Base-by-base conservation (phyloP, 2,329 filamentous ascomycete species). In the Fusarium duplospermum region DNA sequence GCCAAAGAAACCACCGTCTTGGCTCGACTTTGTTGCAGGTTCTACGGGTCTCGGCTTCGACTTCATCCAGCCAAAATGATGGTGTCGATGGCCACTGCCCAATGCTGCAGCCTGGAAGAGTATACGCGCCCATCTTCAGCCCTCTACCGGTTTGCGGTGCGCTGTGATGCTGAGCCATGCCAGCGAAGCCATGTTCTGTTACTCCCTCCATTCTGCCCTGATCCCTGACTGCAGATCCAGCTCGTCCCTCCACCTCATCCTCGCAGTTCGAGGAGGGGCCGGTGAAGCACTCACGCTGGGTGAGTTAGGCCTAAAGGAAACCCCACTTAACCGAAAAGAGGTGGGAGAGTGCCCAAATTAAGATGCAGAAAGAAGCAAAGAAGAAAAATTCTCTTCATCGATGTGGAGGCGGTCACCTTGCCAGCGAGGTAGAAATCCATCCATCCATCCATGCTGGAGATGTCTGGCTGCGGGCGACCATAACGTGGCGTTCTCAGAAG, bases 171-270 rank as follows among this genome's bases (percentile, higher is more conserved):
- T 59, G 40, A 63, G 61, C 62, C 61, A 70, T 71, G 64, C 69
- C 62, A 66, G 62, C 57, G 58, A 58, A 67, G 70, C 61, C 59
- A 47, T 67, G 64, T 38, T 61, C 47, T 60, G 18, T 31, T 57
- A 38, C 63, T 69, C 47, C 57, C 52, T 65, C 57, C 33, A 52
- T 66, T 64, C 65, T 67, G 64, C 71, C 76, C 71, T 71, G 70
- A 68, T 76, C 74, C 77, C 67, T 76, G 77, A 73, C 73, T 69
- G 77, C 74, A 79, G 77, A 78, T 79, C 77, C 73, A 73, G 67
- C 70, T 72, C 64, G 50, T 67, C 60, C 66, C 69, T 66, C 72
- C 75, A 77, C 71, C 70, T 70, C 68, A 67, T 70, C 65, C 73
- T 67, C 72, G 64, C 62, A 71, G 61, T 33, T 62, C 57, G 52